These are phyloP conservation scores for Rubroboletus satanas DNA, from an alignment of 768 basidiomycete genomes.

Conservation along the genomic window DNA sequence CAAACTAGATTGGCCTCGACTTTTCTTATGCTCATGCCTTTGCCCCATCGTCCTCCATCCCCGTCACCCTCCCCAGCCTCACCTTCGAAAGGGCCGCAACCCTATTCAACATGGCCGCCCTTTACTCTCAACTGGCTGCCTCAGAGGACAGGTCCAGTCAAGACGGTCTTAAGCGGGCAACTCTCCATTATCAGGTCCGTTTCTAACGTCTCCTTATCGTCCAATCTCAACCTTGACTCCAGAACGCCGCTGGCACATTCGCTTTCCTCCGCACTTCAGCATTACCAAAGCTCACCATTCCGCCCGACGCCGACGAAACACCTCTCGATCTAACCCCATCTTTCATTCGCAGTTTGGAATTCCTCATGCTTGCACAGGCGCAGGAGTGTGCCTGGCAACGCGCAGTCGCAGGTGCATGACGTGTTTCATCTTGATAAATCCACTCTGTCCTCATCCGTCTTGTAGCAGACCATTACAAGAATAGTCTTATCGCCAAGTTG, in stretches of 20 bases:
- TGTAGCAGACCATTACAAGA: slow-evolving; percentile 62
- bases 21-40: slow-evolving; percentile 77
- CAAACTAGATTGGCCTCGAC: slow-evolving; percentile 58
- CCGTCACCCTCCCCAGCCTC: slow-evolving; percentile 68
- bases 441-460: background rate
- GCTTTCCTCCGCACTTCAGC: slow-evolving; percentile 53
- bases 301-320: slow-evolving; percentile 48
- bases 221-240: slow-evolving; percentile 3
- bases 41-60: slow-evolving; percentile 42
- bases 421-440: background rate
- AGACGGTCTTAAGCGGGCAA: slow-evolving; percentile 84
- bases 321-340: slow-evolving; percentile 64
- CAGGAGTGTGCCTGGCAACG: slow-evolving; percentile 98
- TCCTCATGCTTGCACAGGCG: slow-evolving; percentile 86
- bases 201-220: slow-evolving; percentile 9
- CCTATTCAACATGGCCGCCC: slow-evolving; percentile 81
- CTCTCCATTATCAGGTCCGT: slow-evolving; percentile 63
- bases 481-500: slow-evolving; percentile 78
- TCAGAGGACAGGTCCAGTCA: slow-evolving; percentile 62
- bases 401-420: slow-evolving; percentile 66
- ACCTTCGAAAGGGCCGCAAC: slow-evolving; percentile 75
- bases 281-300: slow-evolving; percentile 47
- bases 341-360: slow-evolving; percentile 62
- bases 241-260: slow-evolving; percentile 75
- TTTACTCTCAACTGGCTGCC: slow-evolving; percentile 79